Evolutionary conservation across 805 yeast genomes (phyloP).

Genomic region (Yarrowia sp.): DNA sequence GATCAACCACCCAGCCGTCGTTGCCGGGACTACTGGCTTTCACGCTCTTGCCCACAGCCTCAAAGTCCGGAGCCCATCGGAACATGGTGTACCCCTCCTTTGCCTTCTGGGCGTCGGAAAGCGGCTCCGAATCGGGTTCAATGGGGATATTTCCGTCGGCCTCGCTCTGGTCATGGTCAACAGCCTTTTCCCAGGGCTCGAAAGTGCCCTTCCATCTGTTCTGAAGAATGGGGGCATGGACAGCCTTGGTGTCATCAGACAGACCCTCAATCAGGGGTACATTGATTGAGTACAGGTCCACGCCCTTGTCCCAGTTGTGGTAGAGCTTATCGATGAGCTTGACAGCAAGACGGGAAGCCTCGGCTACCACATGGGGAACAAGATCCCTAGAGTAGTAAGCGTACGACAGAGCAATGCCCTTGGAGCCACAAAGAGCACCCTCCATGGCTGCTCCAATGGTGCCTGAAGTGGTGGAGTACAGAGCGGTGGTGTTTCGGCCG

Average conservation of each 20-base stretch:
- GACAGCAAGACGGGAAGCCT: conserved; percentile 74
- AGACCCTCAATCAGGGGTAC: conserved; percentile 73
- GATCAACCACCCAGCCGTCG: conserved; percentile 74
- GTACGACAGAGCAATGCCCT: conserved; percentile 81
- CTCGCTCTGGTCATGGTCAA: conserved; percentile 36
- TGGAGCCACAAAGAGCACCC: conserved; percentile 69
- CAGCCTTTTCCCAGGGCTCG: conserved; percentile 46
- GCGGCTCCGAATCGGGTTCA: conserved; percentile 55
- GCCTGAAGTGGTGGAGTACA: conserved; percentile 89
- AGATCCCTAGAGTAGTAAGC: conserved; percentile 66
- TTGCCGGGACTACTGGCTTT: conserved; percentile 55
- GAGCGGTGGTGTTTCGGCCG: conserved; percentile 89
- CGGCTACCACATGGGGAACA: conserved; percentile 57
- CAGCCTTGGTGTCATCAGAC: conserved; percentile 63
- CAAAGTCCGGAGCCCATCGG: conserved; percentile 86
- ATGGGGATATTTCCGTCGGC: conserved; percentile 30
- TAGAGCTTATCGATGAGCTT: conserved; percentile 66
- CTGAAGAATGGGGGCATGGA: conserved; percentile 78
- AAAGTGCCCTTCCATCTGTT: conserved; percentile 82
- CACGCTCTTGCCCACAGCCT: conserved; percentile 64
- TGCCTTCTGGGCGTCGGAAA: conserved; percentile 28
- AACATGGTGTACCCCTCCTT: conserved; percentile 58
- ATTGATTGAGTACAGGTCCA: conserved; percentile 82
- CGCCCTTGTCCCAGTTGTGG: conserved; percentile 58
- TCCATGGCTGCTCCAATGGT: conserved; percentile 98